phyloP scores from a whole-genome alignment of 306 rosid species.

The Heteromeles arbutifolia region DNA sequence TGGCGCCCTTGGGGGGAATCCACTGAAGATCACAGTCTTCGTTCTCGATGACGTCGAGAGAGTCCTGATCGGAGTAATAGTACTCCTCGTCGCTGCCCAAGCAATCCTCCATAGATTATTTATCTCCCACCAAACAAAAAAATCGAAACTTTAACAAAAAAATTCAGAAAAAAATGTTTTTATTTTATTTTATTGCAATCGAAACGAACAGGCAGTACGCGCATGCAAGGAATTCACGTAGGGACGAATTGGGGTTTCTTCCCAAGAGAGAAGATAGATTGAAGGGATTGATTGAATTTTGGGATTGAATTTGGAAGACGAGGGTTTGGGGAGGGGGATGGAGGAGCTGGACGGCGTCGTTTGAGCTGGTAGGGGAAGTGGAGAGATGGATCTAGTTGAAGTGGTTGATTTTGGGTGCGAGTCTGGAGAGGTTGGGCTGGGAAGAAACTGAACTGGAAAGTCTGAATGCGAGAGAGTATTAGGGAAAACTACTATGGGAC shows the following conservation, averaged over 20 bases:
- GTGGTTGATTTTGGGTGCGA: neutral
- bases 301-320: neutral
- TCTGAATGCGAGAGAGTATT: neutral
- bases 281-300: neutral
- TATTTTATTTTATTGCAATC: neutral
- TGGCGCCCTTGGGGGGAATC: conserved; percentile 45
- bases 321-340: neutral
- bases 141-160: neutral
- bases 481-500: neutral
- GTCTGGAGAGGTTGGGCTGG: neutral
- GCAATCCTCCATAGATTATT: conserved; percentile 43
- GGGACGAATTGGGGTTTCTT: neutral
- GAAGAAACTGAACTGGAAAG: neutral
- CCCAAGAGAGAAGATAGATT: neutral
- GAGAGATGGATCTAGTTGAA: neutral
- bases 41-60: conserved; percentile 42
- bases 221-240: neutral
- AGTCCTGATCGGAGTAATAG: conserved; percentile 63
- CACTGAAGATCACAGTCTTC: conserved; percentile 42
- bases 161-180: neutral
- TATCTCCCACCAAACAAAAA: neutral
- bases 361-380: neutral
- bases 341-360: conserved; percentile 7
- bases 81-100: conserved; percentile 56
- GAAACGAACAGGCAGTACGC: neutral